These are phyloP conservation scores for Urochloa ruziziensis DNA, from an alignment of 176 grass and related monocot genomes.

Conservation along the genomic window DNA sequence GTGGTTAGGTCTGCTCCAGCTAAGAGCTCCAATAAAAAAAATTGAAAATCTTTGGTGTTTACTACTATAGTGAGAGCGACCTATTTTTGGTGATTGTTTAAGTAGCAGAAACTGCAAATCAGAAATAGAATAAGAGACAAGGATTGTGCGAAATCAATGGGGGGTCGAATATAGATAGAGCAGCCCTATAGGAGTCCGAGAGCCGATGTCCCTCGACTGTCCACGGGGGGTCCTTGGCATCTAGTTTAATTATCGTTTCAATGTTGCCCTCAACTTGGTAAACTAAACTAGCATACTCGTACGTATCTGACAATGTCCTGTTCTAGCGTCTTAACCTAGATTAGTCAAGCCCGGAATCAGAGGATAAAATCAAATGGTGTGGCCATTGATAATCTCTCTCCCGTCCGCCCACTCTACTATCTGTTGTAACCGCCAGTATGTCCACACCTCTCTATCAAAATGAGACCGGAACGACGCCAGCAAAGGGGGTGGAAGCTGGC, in stretches of 20 bases:
- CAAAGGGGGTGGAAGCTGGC: background rate
- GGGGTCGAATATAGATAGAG: background rate
- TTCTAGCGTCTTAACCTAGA: background rate
- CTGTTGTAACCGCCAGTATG: background rate
- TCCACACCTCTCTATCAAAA: background rate
- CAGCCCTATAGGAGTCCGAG: background rate
- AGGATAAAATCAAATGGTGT: background rate
- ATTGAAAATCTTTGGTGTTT: too few species aligned
- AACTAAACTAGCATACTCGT: background rate
- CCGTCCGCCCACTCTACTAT: too few species aligned
- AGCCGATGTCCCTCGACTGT: background rate
- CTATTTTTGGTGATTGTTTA: background rate
- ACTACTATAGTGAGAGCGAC: background rate
- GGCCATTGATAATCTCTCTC: too few species aligned
- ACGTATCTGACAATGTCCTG: background rate
- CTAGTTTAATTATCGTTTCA: constrained; percentile 7
- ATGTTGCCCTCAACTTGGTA: background rate
- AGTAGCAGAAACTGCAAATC: background rate
- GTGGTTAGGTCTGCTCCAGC: background rate
- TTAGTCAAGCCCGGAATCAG: background rate
- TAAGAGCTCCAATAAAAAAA: background rate
- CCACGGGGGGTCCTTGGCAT: background rate
- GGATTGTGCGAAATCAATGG: too few species aligned
- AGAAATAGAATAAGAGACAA: too few species aligned
- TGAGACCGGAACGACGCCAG: too few species aligned